Percentiles rank a stretch among this genome's conserved stretches.
phyloP scores from a whole-genome alignment of 192 early-diverging fungal genomes.

The Spinellus fusiger region DNA sequence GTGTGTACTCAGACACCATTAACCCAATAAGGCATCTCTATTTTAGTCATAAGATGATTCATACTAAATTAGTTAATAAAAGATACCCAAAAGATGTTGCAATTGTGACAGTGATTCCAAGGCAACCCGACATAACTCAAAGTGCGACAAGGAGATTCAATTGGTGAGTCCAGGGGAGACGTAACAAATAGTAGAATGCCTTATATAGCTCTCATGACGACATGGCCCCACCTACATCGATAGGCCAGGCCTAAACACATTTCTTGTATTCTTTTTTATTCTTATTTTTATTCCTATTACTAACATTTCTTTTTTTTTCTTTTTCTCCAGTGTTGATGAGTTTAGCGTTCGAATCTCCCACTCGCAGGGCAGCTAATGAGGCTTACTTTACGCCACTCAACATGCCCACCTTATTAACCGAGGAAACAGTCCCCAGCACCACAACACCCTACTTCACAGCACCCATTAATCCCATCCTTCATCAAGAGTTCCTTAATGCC shows the following conservation, averaged over 20 bases:
- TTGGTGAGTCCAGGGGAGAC: no score
- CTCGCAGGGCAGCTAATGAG: slow-evolving; percentile 16
- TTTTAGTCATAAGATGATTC: no score
- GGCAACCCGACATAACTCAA: no score
- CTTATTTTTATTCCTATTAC: neutral
- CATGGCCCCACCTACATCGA: neutral
- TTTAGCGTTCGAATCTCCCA: slow-evolving; percentile 25
- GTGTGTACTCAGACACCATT: no score
- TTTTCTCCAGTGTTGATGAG: slow-evolving; percentile 11
- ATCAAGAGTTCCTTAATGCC: slow-evolving; percentile 34
- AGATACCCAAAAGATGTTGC: no score
- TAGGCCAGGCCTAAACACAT: neutral
- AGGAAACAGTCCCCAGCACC: neutral
- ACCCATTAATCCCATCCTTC: slow-evolving; percentile 26
- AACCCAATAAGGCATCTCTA: no score
- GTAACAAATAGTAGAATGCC: no score
- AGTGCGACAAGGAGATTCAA: no score
- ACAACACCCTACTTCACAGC: slow-evolving; percentile 34
- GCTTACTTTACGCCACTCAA: slow-evolving; percentile 24
- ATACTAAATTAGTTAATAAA: no score
- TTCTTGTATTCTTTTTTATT: neutral
- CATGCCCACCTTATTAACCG: slow-evolving; percentile 10
- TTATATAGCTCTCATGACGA: neutral
- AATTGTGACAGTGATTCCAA: no score
- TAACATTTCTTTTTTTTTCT: slow-evolving; percentile 10